Evolutionary conservation across 805 yeast species (phyloP).

Genomic region (Ascoidea asiatica): DNA sequence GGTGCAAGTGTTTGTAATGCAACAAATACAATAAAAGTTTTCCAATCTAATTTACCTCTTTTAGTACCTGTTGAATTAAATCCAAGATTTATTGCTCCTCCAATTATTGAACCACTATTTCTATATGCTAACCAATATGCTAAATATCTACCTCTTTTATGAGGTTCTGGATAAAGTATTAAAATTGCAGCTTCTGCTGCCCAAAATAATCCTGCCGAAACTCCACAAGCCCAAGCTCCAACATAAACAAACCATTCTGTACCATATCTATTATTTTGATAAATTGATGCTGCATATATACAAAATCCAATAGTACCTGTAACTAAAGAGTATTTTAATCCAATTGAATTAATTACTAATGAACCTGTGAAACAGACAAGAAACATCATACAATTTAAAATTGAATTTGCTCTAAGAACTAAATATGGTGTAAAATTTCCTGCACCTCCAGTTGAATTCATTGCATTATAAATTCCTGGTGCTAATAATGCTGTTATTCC

Average conservation of each 20-base stretch:
- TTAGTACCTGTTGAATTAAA: conserved; percentile 4
- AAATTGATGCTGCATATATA: conserved; percentile 13
- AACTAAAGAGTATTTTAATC: conserved; percentile 9
- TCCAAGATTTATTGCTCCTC: conserved; percentile 14
- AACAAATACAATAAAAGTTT: conserved; percentile 7
- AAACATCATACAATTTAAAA: no score
- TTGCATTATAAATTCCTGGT: no score
- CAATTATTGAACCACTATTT: conserved; percentile 11
- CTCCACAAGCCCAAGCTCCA: conserved; percentile 13
- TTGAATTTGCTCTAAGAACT: no score
- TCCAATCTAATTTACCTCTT: conserved; percentile 10
- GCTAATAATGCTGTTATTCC: no score
- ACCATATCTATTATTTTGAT: conserved; percentile 12
- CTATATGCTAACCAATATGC: conserved; percentile 13
- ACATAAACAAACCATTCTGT: conserved; percentile 12
- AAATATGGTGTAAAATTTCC: no score
- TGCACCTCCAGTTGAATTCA: no score
- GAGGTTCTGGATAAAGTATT: conserved; percentile 13
- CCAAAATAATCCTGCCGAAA: conserved; percentile 15
- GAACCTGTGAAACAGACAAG: no score
- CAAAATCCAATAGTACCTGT: conserved; percentile 13
- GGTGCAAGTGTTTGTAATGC: conserved; percentile 12
- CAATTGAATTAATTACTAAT: no score
- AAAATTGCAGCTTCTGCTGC: conserved; percentile 14
- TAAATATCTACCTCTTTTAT: conserved; percentile 10